Percentiles rank a stretch among this genome's conserved stretches.
These are phyloP conservation scores for Yarrowia yakushimensis DNA, from an alignment of 805 yeast genomes.

Conservation along the genomic window DNA sequence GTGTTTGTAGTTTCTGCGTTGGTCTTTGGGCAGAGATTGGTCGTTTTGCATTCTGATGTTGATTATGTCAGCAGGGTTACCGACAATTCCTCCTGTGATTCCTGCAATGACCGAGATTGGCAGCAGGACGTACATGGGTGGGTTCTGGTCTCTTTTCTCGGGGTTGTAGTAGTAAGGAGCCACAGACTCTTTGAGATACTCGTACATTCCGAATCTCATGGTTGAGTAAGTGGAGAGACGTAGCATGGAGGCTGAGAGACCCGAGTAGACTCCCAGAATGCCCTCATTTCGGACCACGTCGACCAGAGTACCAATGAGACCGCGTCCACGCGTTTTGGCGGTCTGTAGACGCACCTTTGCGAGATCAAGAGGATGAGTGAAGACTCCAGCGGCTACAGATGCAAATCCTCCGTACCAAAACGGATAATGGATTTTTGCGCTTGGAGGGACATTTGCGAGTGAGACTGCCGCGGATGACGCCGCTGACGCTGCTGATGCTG, in stretches of 20 bases:
- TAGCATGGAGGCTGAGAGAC: slow-evolving; percentile 73
- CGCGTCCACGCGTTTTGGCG: slow-evolving; percentile 58
- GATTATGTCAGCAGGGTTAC: slow-evolving; percentile 84
- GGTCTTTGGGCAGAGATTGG: slow-evolving; percentile 57
- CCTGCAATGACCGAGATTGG: slow-evolving; percentile 87
- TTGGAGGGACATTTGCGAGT: background rate
- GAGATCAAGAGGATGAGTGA: slow-evolving; percentile 73
- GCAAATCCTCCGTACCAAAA: slow-evolving; percentile 47
- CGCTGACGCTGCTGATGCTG: no score
- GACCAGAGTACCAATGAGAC: slow-evolving; percentile 57
- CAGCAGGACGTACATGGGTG: slow-evolving; percentile 57
- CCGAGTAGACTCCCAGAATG: slow-evolving; percentile 65
- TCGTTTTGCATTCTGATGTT: slow-evolving; percentile 92
- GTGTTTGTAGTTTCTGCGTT: slow-evolving; percentile 69
- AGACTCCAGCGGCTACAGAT: slow-evolving; percentile 41
- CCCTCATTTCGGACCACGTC: slow-evolving; percentile 62
- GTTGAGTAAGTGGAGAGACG: slow-evolving; percentile 89
- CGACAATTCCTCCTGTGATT: slow-evolving; percentile 77
- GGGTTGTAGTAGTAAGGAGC: slow-evolving; percentile 31
- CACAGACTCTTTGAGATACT: slow-evolving; percentile 57
- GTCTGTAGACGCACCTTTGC: slow-evolving; percentile 87
- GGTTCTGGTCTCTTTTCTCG: slow-evolving; percentile 40
- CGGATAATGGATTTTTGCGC: slow-evolving; percentile 20
- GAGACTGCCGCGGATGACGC: no score
- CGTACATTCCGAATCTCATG: slow-evolving; percentile 83